These are phyloP conservation scores for Avena sativa DNA, from an alignment of 176 grass and related monocot species.

Conservation along the genomic window DNA sequence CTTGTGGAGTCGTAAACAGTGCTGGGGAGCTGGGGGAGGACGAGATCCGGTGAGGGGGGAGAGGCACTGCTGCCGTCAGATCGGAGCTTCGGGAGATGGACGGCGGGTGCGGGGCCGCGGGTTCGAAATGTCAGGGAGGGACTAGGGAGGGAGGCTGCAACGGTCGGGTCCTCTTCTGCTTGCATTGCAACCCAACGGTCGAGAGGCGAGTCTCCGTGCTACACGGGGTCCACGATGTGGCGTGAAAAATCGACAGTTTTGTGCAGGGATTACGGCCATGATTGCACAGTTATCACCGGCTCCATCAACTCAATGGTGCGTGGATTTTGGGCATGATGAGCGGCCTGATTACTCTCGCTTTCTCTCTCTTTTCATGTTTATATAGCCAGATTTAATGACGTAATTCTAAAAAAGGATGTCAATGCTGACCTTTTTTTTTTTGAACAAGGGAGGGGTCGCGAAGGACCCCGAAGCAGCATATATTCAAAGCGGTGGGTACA, in stretches of 20 bases:
- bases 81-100: constrained; percentile 18
- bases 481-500: too few relatives aligned
- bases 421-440: background rate
- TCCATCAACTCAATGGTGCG: constrained; percentile 2
- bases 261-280: background rate
- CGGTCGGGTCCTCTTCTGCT: constrained; percentile 42
- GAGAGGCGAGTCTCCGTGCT: background rate
- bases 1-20: constrained; percentile 36
- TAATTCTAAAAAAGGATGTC: background rate
- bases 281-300: constrained; percentile 12
- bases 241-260: background rate
- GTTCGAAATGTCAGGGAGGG: constrained; percentile 52
- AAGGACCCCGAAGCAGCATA: too few relatives aligned
- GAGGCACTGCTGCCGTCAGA: constrained; percentile 43
- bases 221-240: background rate
- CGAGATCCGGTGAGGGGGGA: background rate
- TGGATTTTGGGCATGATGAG: constrained; percentile 6
- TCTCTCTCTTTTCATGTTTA: background rate
- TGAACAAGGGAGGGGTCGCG: too few relatives aligned
- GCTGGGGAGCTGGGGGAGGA: constrained; percentile 1
- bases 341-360: background rate
- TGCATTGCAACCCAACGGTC: constrained; percentile 46
- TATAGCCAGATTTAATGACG: background rate
- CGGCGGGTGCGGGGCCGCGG: constrained; percentile 40
- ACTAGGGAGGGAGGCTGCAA: constrained; percentile 52